Evolutionary conservation across 2,329 filamentous ascomycete species (phyloP).

Genomic region (Podosphaera leucotricha): DNA sequence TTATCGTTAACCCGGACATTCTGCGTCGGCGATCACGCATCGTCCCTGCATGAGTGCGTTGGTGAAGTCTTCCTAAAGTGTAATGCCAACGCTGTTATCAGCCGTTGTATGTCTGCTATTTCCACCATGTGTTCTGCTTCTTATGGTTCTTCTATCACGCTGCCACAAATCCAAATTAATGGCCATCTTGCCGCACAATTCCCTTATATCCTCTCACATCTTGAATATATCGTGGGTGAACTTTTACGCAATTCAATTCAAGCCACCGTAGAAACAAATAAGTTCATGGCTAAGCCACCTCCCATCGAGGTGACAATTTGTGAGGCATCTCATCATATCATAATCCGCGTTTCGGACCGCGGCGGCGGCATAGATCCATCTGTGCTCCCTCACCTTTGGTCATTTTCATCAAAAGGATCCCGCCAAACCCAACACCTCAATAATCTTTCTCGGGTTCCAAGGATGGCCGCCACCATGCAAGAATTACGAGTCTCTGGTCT

Average conservation of each 20-base stretch:
- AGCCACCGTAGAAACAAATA: conserved; percentile 49
- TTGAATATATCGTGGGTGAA: conserved; percentile 94
- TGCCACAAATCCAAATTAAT: conserved; percentile 63
- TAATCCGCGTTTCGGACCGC: conserved; percentile 86
- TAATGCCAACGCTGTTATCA: conserved; percentile 70
- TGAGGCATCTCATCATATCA: conserved; percentile 83
- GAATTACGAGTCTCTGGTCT: conserved; percentile 34
- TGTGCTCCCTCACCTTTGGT: conserved; percentile 78
- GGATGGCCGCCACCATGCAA: conserved; percentile 81
- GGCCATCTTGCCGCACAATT: conserved; percentile 81
- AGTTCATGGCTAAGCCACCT: conserved; percentile 25
- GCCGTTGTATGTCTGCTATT: conserved; percentile 56
- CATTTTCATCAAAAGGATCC: conserved; percentile 76
- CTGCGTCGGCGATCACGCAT: conserved; percentile 15
- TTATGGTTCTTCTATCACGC: conserved; percentile 43
- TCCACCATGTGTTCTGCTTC: conserved; percentile 49
- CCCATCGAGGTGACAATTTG: conserved; percentile 89
- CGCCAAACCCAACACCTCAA: conserved; percentile 53
- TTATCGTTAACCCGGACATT: conserved; percentile 87
- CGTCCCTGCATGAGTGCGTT: conserved; percentile 74
- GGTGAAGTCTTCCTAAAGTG: conserved; percentile 91
- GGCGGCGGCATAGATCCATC: conserved; percentile 77
- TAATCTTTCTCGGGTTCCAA: conserved; percentile 69
- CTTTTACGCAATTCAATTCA: conserved; percentile 87
- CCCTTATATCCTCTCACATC: conserved; percentile 83